Percentiles rank a stretch among this genome's conserved stretches.
phyloP scores from a whole-genome alignment of 495 filamentous ascomycete genomes.

The Hyaloscypha finlandica region DNA sequence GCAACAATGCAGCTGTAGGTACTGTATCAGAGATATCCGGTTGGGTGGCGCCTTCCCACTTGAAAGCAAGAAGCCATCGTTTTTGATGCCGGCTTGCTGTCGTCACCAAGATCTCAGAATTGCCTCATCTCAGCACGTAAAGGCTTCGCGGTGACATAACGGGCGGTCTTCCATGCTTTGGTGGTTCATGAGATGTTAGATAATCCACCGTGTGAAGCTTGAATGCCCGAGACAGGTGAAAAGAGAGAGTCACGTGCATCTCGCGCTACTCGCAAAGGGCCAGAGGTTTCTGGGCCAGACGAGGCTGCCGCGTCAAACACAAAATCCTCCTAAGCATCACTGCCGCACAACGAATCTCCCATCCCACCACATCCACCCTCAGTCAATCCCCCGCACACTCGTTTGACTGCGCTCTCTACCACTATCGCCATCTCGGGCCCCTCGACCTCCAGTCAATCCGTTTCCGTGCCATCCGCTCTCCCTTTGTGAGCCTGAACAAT shows the following conservation, averaged over 20 bases:
- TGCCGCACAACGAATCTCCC: background rate
- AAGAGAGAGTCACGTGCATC: background rate
- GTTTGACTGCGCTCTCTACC: background rate
- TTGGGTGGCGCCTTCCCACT: background rate
- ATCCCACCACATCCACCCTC: background rate
- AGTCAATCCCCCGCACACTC: slow-evolving; percentile 30
- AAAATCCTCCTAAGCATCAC: background rate
- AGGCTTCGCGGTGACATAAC: background rate
- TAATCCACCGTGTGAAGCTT: background rate
- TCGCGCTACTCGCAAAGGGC: background rate
- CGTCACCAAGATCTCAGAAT: background rate
- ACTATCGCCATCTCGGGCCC: background rate
- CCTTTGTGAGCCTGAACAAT: slow-evolving; percentile 40
- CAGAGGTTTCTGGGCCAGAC: background rate
- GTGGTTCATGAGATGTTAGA: background rate
- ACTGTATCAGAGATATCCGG: background rate
- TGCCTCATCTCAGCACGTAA: background rate
- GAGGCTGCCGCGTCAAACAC: slow-evolving; percentile 10
- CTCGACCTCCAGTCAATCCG: background rate
- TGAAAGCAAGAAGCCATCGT: slow-evolving; percentile 1
- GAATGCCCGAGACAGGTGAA: background rate
- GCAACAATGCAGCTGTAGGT: background rate
- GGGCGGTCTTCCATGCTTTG: background rate
- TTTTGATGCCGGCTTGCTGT: background rate
- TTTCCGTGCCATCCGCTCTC: slow-evolving; percentile 12